Percentiles rank a stretch among this genome's conserved stretches.
phyloP scores from a whole-genome alignment of 805 yeast genomes.

The Blastobotrys americana region DNA sequence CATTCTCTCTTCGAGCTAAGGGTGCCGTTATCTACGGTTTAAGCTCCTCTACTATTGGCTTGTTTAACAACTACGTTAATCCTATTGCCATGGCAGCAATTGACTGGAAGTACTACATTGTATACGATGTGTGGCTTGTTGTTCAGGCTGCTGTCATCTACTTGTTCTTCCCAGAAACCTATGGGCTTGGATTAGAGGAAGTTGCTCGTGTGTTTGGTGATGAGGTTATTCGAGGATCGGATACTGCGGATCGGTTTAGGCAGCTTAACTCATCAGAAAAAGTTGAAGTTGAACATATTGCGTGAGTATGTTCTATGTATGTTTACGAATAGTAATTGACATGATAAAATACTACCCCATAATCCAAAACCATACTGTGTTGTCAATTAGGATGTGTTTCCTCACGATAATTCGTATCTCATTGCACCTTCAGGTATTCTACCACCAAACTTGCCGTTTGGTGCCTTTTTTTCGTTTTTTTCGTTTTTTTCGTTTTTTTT shows the following conservation, averaged over 20 bases:
- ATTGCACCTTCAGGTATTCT: too few species aligned
- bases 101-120: conserved; percentile 40
- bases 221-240: conserved; percentile 1
- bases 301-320: too few species aligned
- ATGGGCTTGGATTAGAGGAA: conserved; percentile 39
- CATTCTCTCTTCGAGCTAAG: conserved; percentile 35
- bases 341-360: too few species aligned
- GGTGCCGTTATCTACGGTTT: conserved; percentile 32
- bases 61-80: conserved; percentile 32
- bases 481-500: too few species aligned
- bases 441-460: too few species aligned
- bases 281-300: neutral
- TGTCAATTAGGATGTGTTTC: too few species aligned
- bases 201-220: conserved; percentile 37
- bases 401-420: too few species aligned
- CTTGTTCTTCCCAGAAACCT: conserved; percentile 37
- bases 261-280: neutral
- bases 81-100: conserved; percentile 38
- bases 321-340: too few species aligned
- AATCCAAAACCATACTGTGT: too few species aligned
- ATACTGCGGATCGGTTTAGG: conserved; percentile 2
- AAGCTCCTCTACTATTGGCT: conserved; percentile 15
- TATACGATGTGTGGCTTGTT: conserved; percentile 23
- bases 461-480: too few species aligned
- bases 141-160: conserved; percentile 30